phyloP scores from a whole-genome alignment of 805 yeast species.

The Starmera amethionina region DNA sequence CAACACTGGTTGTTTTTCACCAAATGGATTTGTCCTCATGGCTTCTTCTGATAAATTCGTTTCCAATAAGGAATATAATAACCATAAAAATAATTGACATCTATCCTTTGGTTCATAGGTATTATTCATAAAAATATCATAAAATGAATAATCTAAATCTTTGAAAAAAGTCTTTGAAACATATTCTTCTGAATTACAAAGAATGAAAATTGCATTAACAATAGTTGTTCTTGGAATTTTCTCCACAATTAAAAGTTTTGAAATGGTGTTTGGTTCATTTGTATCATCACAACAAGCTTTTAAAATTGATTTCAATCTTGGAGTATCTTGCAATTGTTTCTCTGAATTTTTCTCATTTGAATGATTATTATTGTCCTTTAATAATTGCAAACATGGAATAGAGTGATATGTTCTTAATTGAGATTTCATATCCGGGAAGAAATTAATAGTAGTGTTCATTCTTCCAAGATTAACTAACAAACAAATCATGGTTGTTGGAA shows the following conservation, averaged over 20 bases:
- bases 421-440: conserved; percentile 92
- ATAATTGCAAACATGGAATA: conserved; percentile 77
- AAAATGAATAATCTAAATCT: conserved; percentile 38
- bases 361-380: conserved; percentile 15
- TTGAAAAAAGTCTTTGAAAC: conserved; percentile 28
- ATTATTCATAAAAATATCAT: conserved; percentile 63
- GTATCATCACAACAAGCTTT: conserved; percentile 78
- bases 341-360: conserved; percentile 30
- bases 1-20: conserved; percentile 26
- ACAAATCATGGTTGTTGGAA: conserved; percentile 73
- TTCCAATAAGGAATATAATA: conserved; percentile 71
- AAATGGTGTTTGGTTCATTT: conserved; percentile 35
- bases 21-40: conserved; percentile 49
- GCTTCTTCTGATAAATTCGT: conserved; percentile 49
- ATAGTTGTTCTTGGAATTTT: conserved; percentile 46
- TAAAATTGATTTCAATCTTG: conserved; percentile 79
- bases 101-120: conserved; percentile 54
- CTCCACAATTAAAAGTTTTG: conserved; percentile 32
- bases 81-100: conserved; percentile 72
- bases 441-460: conserved; percentile 89
- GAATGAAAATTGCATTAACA: conserved; percentile 62
- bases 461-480: conserved; percentile 85
- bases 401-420: conserved; percentile 89
- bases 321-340: conserved; percentile 89
- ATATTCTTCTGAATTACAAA: conserved; percentile 54